Conservation (phyloP, 164 flowering plant species). For the Kalanchoe fedtschenkoi region DNA sequence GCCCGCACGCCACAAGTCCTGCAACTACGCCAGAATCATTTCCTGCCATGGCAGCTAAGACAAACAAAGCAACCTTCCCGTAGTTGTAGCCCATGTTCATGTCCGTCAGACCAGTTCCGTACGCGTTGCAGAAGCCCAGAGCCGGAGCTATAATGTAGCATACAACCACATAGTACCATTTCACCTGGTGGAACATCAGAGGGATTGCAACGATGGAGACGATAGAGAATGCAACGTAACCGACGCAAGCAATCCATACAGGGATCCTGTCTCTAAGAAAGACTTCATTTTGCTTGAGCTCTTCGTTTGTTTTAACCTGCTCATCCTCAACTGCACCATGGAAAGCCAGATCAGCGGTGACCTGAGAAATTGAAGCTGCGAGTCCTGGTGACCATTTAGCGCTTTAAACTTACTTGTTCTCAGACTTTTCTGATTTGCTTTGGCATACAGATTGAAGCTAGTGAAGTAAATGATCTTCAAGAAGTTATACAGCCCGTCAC, state of each 20-base stretch:
- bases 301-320: slow-evolving; percentile 23
- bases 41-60: slow-evolving; percentile 58
- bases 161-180: slow-evolving; percentile 69
- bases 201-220: slow-evolving; percentile 70
- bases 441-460: slow-evolving; percentile 20
- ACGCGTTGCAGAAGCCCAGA: slow-evolving; percentile 88
- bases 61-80: slow-evolving; percentile 80
- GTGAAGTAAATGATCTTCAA: slow-evolving; percentile 42
- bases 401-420: slow-evolving; percentile 26
- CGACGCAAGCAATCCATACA: slow-evolving; percentile 48
- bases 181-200: slow-evolving; percentile 64
- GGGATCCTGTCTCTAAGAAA: slow-evolving; percentile 70
- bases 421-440: slow-evolving; percentile 16
- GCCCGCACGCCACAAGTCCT: slow-evolving; percentile 79
- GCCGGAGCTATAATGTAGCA: slow-evolving; percentile 78
- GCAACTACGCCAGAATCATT: slow-evolving; percentile 66
- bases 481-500: slow-evolving; percentile 87
- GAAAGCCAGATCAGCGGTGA: slow-evolving; percentile 5
- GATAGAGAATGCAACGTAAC: slow-evolving; percentile 44
- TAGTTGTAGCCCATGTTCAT: slow-evolving; percentile 87
- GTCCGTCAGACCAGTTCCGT: slow-evolving; percentile 86
- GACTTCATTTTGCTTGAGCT: slow-evolving; percentile 41
- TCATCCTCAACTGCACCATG: slow-evolving; percentile 24
- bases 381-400: not conserved
- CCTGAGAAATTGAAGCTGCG: not conserved